Percentiles rank a stretch among this genome's conserved stretches.
These are phyloP conservation scores for Didymella keratinophila DNA, from an alignment of 2,329 filamentous ascomycete genomes.

Conservation along the genomic window DNA sequence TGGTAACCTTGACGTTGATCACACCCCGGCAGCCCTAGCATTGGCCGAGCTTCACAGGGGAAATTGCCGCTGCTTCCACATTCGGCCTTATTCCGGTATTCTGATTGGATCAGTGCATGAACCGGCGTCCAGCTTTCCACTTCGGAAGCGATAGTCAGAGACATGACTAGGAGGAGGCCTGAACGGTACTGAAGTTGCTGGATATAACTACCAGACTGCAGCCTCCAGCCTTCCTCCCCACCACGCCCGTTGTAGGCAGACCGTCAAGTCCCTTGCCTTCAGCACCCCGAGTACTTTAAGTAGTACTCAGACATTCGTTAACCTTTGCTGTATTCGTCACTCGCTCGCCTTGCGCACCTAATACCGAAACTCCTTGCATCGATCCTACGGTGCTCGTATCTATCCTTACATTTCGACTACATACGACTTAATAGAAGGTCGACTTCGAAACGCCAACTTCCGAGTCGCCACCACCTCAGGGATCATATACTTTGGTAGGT, in stretches of 20 bases:
- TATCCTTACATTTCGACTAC: constrained; percentile 16
- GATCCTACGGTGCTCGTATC: constrained; percentile 14
- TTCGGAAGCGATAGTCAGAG: constrained; percentile 19
- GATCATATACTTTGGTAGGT: constrained; percentile 17
- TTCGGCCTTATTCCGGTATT: constrained; percentile 19
- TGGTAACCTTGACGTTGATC: constrained; percentile 34
- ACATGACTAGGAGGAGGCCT: constrained; percentile 24
- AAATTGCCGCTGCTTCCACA: constrained; percentile 40
- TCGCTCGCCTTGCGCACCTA: constrained; percentile 23
- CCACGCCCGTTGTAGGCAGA: constrained; percentile 36
- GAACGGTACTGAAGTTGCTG: constrained; percentile 20
- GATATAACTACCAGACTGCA: constrained; percentile 32
- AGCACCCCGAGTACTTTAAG: constrained; percentile 26
- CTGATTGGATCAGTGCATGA: constrained; percentile 13
- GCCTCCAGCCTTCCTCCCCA: constrained; percentile 24
- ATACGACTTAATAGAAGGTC: constrained; percentile 9
- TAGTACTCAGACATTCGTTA: constrained; percentile 29
- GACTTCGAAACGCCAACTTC: not conserved
- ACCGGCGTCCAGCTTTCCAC: constrained; percentile 25
- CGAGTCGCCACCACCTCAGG: constrained; percentile 7
- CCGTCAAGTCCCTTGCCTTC: constrained; percentile 37
- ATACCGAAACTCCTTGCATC: constrained; percentile 20
- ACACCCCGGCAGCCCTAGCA: constrained; percentile 25
- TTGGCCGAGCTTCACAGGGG: constrained; percentile 31
- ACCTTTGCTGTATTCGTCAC: constrained; percentile 19